Evolutionary conservation across 352 stramenopile genomes (phyloP), one percentile per base, ranked within the genome.

Genomic region (Phytophthora agathidicida): DNA sequence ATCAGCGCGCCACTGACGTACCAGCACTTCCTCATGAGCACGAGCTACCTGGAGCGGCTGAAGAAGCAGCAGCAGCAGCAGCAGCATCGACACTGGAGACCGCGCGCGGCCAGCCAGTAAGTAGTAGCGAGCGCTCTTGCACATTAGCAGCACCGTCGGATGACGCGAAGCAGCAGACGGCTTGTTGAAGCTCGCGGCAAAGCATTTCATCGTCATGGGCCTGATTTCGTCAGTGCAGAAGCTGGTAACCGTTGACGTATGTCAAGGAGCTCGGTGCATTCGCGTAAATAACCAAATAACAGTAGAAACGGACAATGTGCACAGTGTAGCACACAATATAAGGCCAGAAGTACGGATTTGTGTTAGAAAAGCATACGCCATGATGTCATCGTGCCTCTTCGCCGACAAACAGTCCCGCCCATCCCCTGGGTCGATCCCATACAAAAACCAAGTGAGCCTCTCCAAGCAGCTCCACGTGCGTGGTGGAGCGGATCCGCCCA

Each of bases 11-110:
- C 59, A 22, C 43, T 44, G 31, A 55, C 52, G 23, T 88, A 86
- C 51, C 60, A 74, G 36, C 54, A 74, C 38, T 86, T 78, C 60
- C 76, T 88, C 49, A 54, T 77, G 42, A 73, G 65, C 48, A 87
- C 77, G 30, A 84, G 80, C 47, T 90, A 90, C 45, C 36, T 67
- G 39, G 65, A 75, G 20, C 73, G 67, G 7, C 38, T 84, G 28
- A 63, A 60, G 38, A 67, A 66, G 41, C 60, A 68, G 19, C 63
- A 44, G 19, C 60, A 66, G 27, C 52, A 24, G n/a, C 38, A 30
- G 43, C 32, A 38, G n/a, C n/a, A n/a, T n/a, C n/a, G n/a, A n/a
- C n/a, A n/a, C n/a, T n/a, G n/a, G n/a, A n/a, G n/a, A n/a, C n/a
- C n/a, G 33, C 37, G 26, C 28, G 13, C 36, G 7, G 19, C 51